Evolutionary conservation across 1,284 basidiomycete species (phyloP).

Genomic region (Fomitopsis palustris): DNA sequence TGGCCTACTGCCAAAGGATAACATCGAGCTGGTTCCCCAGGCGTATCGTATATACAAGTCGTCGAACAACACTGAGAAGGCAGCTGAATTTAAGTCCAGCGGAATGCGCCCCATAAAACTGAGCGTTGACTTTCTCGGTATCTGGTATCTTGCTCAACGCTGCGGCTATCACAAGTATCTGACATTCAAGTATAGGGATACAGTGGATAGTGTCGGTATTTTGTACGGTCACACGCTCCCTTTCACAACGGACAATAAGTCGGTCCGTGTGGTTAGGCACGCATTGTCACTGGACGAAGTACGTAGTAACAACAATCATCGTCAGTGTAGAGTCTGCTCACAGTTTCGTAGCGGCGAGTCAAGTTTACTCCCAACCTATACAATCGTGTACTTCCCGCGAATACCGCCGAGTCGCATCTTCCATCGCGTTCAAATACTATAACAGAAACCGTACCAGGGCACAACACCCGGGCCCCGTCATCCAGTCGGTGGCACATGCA

Average conservation of each 20-base stretch:
- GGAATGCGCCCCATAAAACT: no score
- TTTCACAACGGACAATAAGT: conserved; percentile 36
- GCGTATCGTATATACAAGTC: conserved; percentile 55
- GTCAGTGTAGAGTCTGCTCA: no score
- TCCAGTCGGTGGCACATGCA: no score
- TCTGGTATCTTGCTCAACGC: no score
- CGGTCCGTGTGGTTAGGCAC: conserved; percentile 40
- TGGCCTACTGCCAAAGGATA: conserved; percentile 47
- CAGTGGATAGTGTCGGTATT: conserved; percentile 37
- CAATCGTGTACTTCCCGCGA: background rate
- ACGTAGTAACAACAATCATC: background rate
- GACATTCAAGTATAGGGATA: no score
- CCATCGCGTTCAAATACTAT: no score
- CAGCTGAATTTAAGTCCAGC: no score
- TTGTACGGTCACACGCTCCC: conserved; percentile 36
- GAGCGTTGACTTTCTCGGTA: no score
- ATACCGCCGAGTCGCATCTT: no score
- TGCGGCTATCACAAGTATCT: no score
- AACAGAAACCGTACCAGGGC: no score
- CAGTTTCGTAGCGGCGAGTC: conserved; percentile 26
- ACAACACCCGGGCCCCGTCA: no score
- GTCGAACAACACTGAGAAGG: conserved; percentile 36
- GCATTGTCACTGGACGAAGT: conserved; percentile 43
- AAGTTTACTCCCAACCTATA: conserved; percentile 32
- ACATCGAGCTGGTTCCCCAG: conserved; percentile 51